phyloP scores from a whole-genome alignment of 768 basidiomycete species.

The Russula virescens region DNA sequence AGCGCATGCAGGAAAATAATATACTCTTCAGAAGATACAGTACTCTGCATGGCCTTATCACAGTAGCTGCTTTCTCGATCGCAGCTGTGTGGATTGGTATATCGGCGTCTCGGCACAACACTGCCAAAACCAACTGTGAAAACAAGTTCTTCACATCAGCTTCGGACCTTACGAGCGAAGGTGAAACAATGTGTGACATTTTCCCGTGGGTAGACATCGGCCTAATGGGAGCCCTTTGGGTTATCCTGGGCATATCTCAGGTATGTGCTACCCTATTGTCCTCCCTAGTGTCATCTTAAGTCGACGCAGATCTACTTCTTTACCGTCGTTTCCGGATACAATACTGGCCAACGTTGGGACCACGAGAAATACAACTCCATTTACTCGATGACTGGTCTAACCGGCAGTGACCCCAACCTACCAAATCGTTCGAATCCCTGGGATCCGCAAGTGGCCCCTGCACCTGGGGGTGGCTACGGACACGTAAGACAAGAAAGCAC shows the following conservation, averaged over 20 bases:
- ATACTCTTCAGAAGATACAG: conserved; percentile 63
- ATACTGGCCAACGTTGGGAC: conserved; percentile 66
- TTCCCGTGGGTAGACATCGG: conserved; percentile 93
- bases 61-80: conserved; percentile 61
- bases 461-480: conserved; percentile 10
- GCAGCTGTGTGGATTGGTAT: conserved; percentile 78
- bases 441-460: conserved; percentile 46
- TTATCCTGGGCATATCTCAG: conserved; percentile 71
- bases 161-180: conserved; percentile 41
- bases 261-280: conserved; percentile 38
- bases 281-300: conserved; percentile 33
- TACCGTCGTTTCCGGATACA: conserved; percentile 56
- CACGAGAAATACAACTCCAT: conserved; percentile 75
- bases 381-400: conserved; percentile 51
- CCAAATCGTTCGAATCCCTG: conserved; percentile 62
- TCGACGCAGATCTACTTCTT: conserved; percentile 43
- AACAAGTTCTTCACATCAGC: conserved; percentile 45
- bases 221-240: conserved; percentile 85
- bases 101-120: conserved; percentile 70
- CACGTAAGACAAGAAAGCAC: conserved; percentile 20
- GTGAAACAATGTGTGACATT: conserved; percentile 73
- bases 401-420: conserved; percentile 53
- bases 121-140: conserved; percentile 64
- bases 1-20: conserved; percentile 50
- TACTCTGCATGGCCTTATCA: conserved; percentile 53